These are phyloP conservation scores for Botryosphaeria dothidea DNA, from an alignment of 2,329 filamentous ascomycete genomes.

Conservation along the genomic window DNA sequence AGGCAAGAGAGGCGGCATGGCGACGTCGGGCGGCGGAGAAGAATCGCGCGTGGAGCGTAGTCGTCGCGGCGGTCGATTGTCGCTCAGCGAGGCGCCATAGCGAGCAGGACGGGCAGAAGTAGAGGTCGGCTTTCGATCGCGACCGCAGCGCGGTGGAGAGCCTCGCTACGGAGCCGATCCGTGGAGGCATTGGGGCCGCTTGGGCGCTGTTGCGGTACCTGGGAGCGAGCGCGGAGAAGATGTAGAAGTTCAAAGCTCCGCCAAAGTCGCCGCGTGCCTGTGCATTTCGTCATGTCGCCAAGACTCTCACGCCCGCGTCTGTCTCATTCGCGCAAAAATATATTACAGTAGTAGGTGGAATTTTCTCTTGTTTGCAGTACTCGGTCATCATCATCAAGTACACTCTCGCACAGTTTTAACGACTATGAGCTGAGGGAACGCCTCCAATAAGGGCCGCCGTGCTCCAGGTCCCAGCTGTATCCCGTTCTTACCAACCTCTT, in stretches of 20 bases:
- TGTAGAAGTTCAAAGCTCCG: constrained; percentile 20
- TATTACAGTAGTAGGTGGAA: not conserved
- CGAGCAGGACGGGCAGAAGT: constrained; percentile 28
- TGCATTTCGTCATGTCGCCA: constrained; percentile 21
- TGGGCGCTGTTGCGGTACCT: constrained; percentile 1
- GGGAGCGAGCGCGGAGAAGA: not conserved
- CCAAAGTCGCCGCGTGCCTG: not conserved
- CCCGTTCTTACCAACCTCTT: constrained; percentile 9
- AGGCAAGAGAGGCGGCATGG: constrained; percentile 47
- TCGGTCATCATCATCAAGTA: constrained; percentile 15
- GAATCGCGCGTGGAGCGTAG: constrained; percentile 6
- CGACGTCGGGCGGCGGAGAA: constrained; percentile 23
- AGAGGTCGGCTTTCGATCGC: constrained; percentile 30
- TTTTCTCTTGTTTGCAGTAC: constrained; percentile 4
- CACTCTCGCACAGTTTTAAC: not conserved
- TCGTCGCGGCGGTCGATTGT: not conserved
- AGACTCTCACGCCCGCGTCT: not conserved
- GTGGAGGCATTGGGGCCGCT: constrained; percentile 42
- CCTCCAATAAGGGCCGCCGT: not conserved
- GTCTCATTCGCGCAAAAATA: not conserved
- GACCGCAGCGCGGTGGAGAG: constrained; percentile 27
- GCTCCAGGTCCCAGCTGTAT: not conserved
- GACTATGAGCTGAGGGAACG: constrained; percentile 10
- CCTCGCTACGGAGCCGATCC: constrained; percentile 39
- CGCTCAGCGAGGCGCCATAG: constrained; percentile 26